Percentiles rank a stretch among this genome's conserved stretches.
Evolutionary conservation across 164 flowering plant genomes (phyloP).

Genomic region (Liquidambar formosana): DNA sequence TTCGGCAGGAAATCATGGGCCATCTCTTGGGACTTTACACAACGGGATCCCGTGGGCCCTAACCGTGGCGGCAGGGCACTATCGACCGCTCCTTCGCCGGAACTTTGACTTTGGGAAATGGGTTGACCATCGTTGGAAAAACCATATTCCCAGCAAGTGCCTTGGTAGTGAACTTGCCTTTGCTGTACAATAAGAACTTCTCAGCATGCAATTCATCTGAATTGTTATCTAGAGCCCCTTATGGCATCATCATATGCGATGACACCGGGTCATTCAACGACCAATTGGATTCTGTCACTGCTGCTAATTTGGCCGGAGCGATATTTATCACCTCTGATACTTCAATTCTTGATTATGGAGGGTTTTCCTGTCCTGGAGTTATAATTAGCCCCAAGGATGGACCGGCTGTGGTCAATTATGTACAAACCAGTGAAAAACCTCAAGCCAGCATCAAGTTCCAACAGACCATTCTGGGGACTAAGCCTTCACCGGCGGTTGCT

Average conservation of each 20-base stretch:
- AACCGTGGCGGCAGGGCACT: constrained; percentile 46
- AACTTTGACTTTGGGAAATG: constrained; percentile 43
- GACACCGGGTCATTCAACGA: not conserved
- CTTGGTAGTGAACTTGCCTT: constrained; percentile 14
- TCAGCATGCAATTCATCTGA: constrained; percentile 33
- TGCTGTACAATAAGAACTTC: constrained; percentile 31
- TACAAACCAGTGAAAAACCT: constrained; percentile 2
- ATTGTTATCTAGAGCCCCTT: constrained; percentile 17
- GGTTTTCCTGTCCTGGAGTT: constrained; percentile 28
- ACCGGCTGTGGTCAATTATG: constrained; percentile 25
- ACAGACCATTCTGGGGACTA: constrained; percentile 39
- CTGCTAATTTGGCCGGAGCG: constrained; percentile 28
- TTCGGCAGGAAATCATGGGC: constrained; percentile 49
- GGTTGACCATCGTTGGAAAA: constrained; percentile 26
- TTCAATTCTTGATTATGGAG: not conserved
- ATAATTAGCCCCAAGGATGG: constrained; percentile 29
- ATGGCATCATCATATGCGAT: constrained; percentile 27
- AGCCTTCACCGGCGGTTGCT: constrained; percentile 50
- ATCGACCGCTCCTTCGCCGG: constrained; percentile 41
- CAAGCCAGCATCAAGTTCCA: constrained; percentile 42
- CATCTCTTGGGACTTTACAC: constrained; percentile 15
- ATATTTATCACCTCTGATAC: constrained; percentile 35
- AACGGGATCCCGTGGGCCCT: constrained; percentile 53
- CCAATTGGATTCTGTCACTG: constrained; percentile 17
- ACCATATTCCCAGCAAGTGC: constrained; percentile 36